Evolutionary conservation across 148 eudicot genomes (phyloP).

Genomic region (Selenicereus undatus): DNA sequence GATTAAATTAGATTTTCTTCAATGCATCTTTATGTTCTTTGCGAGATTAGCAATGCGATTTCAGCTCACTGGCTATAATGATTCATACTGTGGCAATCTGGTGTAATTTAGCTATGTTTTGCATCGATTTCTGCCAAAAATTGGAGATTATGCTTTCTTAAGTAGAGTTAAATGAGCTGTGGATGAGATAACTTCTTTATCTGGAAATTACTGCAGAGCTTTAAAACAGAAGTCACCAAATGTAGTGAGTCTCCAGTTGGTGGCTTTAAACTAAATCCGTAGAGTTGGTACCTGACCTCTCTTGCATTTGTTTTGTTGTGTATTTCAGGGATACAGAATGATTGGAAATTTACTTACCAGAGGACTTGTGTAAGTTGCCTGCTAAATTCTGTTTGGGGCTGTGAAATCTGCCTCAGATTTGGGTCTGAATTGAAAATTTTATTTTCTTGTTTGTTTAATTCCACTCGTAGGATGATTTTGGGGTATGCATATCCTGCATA

Average conservation of each 20-base stretch:
- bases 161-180: neutral
- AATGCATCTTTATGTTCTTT: neutral
- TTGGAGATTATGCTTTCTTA: neutral
- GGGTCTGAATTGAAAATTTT: neutral
- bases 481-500: conserved; percentile 98
- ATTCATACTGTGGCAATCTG: neutral
- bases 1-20: neutral
- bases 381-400: neutral
- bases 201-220: neutral
- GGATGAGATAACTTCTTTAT: neutral
- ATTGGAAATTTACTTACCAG: conserved; percentile 83
- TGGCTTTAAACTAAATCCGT: conserved; percentile 3
- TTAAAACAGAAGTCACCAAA: neutral
- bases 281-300: neutral
- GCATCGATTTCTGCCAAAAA: neutral
- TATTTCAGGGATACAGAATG: conserved; percentile 65
- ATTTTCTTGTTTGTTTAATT: conserved; percentile 3
- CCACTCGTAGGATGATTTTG: conserved; percentile 63
- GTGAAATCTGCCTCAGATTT: neutral
- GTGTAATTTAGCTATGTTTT: neutral
- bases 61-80: neutral
- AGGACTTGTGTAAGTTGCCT: conserved; percentile 69
- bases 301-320: conserved; percentile 15
- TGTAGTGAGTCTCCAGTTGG: neutral
- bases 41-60: neutral